phyloP scores from a whole-genome alignment of 2,329 filamentous ascomycete genomes.

The Pseudocercospora eumusae region DNA sequence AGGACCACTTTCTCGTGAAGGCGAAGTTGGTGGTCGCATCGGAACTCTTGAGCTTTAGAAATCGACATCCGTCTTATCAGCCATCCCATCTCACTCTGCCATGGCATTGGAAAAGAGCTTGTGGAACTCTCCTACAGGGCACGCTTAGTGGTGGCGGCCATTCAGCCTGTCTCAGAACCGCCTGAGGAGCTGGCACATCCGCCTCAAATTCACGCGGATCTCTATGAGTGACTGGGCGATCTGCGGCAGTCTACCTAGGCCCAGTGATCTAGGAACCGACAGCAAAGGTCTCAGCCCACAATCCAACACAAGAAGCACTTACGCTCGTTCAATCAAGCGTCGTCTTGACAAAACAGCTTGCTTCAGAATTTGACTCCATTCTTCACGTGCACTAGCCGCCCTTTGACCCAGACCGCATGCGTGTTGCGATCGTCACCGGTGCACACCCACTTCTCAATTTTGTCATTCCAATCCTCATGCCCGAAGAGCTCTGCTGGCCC shows the following conservation, averaged over 20 bases:
- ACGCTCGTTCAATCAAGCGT: background rate
- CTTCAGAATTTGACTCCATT: slow-evolving; percentile 24
- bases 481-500: slow-evolving; percentile 86
- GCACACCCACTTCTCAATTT: slow-evolving; percentile 91
- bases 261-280: background rate
- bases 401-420: slow-evolving; percentile 83
- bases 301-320: background rate
- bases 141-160: background rate
- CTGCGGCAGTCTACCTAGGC: background rate
- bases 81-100: too few species aligned
- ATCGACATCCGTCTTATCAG: background rate
- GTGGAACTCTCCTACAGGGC: background rate
- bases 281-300: background rate
- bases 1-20: slow-evolving; percentile 46
- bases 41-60: slow-evolving; percentile 49
- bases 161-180: background rate
- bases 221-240: background rate
- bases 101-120: background rate
- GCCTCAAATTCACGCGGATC: background rate
- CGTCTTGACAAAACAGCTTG: background rate
- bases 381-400: slow-evolving; percentile 71
- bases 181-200: background rate
- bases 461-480: slow-evolving; percentile 85
- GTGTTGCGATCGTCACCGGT: slow-evolving; percentile 92
- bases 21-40: slow-evolving; percentile 48